Base-by-base conservation (phyloP, 2,329 filamentous ascomycete genomes). In the Trichoderma sp. region DNA sequence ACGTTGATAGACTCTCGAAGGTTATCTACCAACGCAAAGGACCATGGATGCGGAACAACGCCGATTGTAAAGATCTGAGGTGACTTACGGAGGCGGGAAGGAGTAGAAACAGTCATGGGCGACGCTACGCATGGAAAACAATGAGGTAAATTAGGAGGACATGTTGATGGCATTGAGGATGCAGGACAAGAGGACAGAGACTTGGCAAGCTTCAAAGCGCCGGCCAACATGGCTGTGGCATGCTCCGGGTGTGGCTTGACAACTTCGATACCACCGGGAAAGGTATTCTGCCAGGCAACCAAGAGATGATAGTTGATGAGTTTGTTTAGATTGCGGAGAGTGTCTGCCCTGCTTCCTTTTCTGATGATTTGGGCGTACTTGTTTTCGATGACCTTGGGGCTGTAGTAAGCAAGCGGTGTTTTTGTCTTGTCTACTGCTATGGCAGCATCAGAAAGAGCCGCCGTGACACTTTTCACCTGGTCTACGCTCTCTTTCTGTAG, bases 41-140 rank as follows among this genome's bases (percentile, higher is more conserved):
- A 97, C 82, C 93, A 97, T 0, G 95, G 95, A 76, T 99, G 95
- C 0, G 94, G 94, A 13, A 98, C 90, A 0, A 89, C 92, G 68
- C 91, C 93, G 70, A 99, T 92, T 3, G 91, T 93, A 81, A 93
- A 98, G 17, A 90, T 76, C 1, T 83, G 84, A 15, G 89, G 89
- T 5, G 84, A 85, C 78, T 97, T 97, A 66, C 85, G 85, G 78
- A 92, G 95, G 19, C 84, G 80, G 3, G 86, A 79, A 3, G 89
- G 87, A 0, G 89, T 90, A n/a, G 84, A 82, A 71, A 97, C 85
- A 61, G 86, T 86, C 79, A 93, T 84, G 0, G 87, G 84, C 35
- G 86, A 82, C 19, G 88, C 85, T 19, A 73, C 72, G 78, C 94
- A 98, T 4, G 90, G 89, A 34, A 84, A 87, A 80, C 94, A 98